Base-by-base conservation (phyloP, 768 basidiomycete genomes). In the Lactarius indigo region DNA sequence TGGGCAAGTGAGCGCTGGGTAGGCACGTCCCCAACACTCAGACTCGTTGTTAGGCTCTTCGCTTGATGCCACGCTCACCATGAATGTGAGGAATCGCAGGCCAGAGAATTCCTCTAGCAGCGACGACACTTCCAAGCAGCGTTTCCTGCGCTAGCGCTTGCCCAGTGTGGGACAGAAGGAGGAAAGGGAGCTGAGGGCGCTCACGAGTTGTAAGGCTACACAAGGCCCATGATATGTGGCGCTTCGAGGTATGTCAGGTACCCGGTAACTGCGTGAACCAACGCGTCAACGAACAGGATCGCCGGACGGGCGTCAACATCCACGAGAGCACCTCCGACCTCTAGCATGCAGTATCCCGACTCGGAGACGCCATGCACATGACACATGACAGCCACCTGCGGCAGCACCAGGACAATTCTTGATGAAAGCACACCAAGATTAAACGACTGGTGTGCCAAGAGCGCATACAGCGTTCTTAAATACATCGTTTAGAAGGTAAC, bases 1-100 rank as follows among this genome's bases (percentile, higher is more conserved):
- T 79, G 0, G 87, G 86, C 0, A 88, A 75, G 78, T 79, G 35
- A 89, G 77, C 1, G 86, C 85, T 3, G 85, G 84, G 74, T 87
- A 88, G n/a, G 81, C 81, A 23, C 74, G 68, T 64, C 83, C 83
- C 87, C 87, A 89, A 56, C 75, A 70, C 68, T 76, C 74, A 17
- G 77, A 76, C 72, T 88, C 87, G 63, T 82, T 77, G 12, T 76
- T 70, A 42, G 69, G 41, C 55, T 55, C 62, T 17, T 57, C 39
- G 4, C 33, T 33, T 61, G 68, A 63, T 13, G 68, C 47, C 12
- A 74, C 74, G 8, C 82, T 79, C 1, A 84, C 83, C 80, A 88
- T 86, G 71, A 86, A 85, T 8, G 87, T 88, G 26, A 88, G 79
- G 65, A 85, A 87, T 68, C 84, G 72, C 54, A 74, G 67, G 58